Conservation (phyloP, 805 yeast genomes). For the Brettanomyces nanus region DNA sequence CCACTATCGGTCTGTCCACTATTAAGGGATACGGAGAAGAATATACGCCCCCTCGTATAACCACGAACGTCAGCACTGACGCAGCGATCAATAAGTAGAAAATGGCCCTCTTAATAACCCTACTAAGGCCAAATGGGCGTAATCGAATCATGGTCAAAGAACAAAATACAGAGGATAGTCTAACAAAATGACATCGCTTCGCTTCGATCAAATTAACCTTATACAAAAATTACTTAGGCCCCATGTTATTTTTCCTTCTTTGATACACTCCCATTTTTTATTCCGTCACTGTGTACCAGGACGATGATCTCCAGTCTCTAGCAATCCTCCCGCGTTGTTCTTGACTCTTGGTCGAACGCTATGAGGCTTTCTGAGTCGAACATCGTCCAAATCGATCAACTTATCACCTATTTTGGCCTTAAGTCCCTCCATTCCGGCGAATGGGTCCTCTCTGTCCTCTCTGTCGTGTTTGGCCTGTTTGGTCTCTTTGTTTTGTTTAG, state of each 20-base stretch:
- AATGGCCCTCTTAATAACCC: too few relatives aligned
- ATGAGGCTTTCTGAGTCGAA: slow-evolving; percentile 8
- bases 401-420: slow-evolving; percentile 11
- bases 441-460: slow-evolving; percentile 1
- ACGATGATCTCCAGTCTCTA: slow-evolving; percentile 1
- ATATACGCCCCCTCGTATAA: too few relatives aligned
- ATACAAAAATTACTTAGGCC: too few relatives aligned
- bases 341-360: slow-evolving; percentile 1
- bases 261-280: too few relatives aligned
- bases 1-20: background rate
- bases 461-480: background rate
- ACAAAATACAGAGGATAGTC: too few relatives aligned
- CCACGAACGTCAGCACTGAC: too few relatives aligned
- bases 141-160: too few relatives aligned
- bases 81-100: too few relatives aligned
- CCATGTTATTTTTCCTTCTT: too few relatives aligned
- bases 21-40: background rate
- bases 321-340: background rate
- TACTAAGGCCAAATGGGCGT: too few relatives aligned
- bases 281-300: background rate
- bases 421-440: slow-evolving; percentile 6
- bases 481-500: background rate
- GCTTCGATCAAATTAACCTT: too few relatives aligned
- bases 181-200: too few relatives aligned
- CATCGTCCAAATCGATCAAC: slow-evolving; percentile 10